Base-by-base conservation (phyloP, 2,329 filamentous ascomycete genomes). In the Exophiala dermatitidis region DNA sequence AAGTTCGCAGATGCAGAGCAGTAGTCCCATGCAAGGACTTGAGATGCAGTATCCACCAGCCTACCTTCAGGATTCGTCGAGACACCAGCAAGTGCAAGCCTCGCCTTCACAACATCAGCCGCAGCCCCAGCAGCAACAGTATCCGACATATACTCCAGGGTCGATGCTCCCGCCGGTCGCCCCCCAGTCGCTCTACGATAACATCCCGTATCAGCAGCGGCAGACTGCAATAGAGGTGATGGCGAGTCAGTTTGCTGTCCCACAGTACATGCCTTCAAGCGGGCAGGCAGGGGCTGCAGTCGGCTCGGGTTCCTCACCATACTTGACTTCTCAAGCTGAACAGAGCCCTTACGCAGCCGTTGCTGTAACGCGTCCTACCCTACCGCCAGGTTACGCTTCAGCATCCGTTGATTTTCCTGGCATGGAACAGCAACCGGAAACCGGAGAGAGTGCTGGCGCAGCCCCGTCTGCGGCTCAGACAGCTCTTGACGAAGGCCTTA, bases 141-240 rank as follows among this genome's bases (percentile, higher is more conserved):
- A 77, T 64, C 65, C 71, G 50, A 72, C 74, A 60, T 83, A 82
- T 63, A 75, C 83, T 50, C 73, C 80, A 51, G 80, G 81, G 59
- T 84, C 83, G 72, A 85, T 90, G 65, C 75, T 78, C 66, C 83
- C 84, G 67, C 74, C 82, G 65, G 75, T 74, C 57, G 72, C 71
- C 75, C 74, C 72, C 69, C 81, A 74, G 76, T 85, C 72, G 56
- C 71, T 77, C 63, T 95, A 94, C 74, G 86, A 91, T 70, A 74
- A 82, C 66, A 81, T 84, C 68, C 79, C 83, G 72, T 94, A 89
- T 74, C 79, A 84, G 66, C 75, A 83, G 63, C 53, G 86, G 74
- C 86, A 89, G 67, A 80, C 85, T 72, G 81, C 80, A 57, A 81
- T 93, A 72, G 86, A 89, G 68, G 86, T 89, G 72, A 77, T 90